Base-by-base conservation (phyloP, 1,284 basidiomycete genomes). In the Papiliotrema flavescens region DNA sequence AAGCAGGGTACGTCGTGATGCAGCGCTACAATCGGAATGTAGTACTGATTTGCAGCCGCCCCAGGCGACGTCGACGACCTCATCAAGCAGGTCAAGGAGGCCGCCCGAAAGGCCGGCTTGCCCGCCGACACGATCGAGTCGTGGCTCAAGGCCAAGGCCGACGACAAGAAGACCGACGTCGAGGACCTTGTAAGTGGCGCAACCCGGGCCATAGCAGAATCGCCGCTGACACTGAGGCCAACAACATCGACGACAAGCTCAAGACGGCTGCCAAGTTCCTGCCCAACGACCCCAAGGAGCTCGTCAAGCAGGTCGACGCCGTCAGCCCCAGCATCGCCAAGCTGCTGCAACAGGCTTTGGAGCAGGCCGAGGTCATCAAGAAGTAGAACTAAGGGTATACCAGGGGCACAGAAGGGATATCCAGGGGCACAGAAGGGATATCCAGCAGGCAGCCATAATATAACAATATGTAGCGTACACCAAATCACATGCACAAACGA, bases 61-160 rank as follows among this genome's bases (percentile, higher is more conserved):
- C 69, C 66, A 34, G 69, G 61, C 52, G 74, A 76, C 57, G 60
- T 75, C 54, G 70, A 76, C 52, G 60, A 65, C 42, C 53, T 76
- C 19, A 56, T 74, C 65, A 61, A 69, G 53, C 64, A 73, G 61
- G 50, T 73, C 55, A 73, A 71, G 60, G 64, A 65, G 44, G 61
- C 68, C n/a, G 70, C 69, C 51, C 73, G 70, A 57, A 67, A 68
- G 47, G 73, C 70, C 20, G 75, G 75, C 49, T 53, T 76, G 17
- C 73, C 75, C 14, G 70, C 72, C 26, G 73, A 74, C 53, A 48
- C 55, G 17, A 63, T 69, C 49, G 71, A 75, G 55, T 49, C 54
- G 11, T 75, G 68, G 66, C 50, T 73, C 43, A 63, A 64, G 47
- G 43, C 57, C 57, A 70, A 70, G 63, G 63, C 62, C 28, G 59